A percentile compares a stretch with the other conserved stretches of the same genome.
Evolutionary conservation across 495 filamentous ascomycete genomes (phyloP).

Genomic region (Lasiosphaeria miniovina): DNA sequence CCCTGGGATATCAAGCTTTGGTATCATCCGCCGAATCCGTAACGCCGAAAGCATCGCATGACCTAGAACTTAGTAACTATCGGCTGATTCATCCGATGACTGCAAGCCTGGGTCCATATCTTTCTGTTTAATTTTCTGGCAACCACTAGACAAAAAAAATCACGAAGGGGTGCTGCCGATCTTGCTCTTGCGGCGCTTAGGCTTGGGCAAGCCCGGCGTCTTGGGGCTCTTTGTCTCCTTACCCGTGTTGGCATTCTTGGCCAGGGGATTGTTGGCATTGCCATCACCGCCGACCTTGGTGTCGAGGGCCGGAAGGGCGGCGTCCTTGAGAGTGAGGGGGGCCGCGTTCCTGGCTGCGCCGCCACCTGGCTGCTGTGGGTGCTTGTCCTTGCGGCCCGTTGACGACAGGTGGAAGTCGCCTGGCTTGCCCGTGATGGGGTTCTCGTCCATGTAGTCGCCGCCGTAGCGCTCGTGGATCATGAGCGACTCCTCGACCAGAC

Average conservation of each 20-base stretch:
- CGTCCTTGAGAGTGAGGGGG: constrained; percentile 6
- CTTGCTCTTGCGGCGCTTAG: constrained; percentile 60
- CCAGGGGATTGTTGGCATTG: constrained; percentile 20
- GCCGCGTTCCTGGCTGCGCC: constrained; percentile 7
- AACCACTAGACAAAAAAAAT: too few relatives aligned
- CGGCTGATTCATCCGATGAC: too few relatives aligned
- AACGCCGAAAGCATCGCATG: too few relatives aligned
- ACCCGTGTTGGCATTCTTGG: constrained; percentile 32
- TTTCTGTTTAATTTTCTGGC: too few relatives aligned
- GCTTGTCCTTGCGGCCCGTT: constrained; percentile 48
- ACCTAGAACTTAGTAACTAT: too few relatives aligned
- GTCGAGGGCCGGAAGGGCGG: constrained; percentile 31
- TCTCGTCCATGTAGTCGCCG: constrained; percentile 89
- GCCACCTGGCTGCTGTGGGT: constrained; percentile 7
- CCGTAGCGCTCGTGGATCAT: constrained; percentile 60
- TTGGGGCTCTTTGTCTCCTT: constrained; percentile 52
- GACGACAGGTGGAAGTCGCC: constrained; percentile 78
- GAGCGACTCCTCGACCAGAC: constrained; percentile 66
- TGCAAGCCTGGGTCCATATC: too few relatives aligned
- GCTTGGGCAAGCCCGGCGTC: constrained; percentile 46
- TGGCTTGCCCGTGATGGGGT: constrained; percentile 78
- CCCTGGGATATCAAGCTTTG: too few relatives aligned
- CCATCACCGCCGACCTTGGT: constrained; percentile 34
- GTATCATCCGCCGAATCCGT: too few relatives aligned
- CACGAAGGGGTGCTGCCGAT: constrained; percentile 6